Evolutionary conservation across 2,329 filamentous ascomycete species (phyloP).

Genomic region (Claviceps sp.): DNA sequence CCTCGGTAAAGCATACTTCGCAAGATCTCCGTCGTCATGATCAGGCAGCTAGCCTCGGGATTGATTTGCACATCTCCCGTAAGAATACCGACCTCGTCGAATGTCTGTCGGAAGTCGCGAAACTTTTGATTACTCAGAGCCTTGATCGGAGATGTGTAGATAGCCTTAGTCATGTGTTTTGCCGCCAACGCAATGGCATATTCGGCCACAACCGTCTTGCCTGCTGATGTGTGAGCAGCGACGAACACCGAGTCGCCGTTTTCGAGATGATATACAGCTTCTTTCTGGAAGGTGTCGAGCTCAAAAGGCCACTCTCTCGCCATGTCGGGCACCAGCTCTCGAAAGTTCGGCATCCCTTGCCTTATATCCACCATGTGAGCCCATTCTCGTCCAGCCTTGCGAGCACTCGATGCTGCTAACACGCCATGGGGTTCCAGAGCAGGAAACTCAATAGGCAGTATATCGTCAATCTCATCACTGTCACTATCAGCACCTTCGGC

Average conservation of each 20-base stretch:
- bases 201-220: slow-evolving; percentile 95
- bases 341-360: slow-evolving; percentile 85
- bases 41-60: slow-evolving; percentile 91
- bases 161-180: slow-evolving; percentile 99
- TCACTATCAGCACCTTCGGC: slow-evolving; percentile 32
- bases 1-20: slow-evolving; percentile 96
- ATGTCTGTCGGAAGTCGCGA: slow-evolving; percentile 77
- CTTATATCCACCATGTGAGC: slow-evolving; percentile 97
- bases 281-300: slow-evolving; percentile 95
- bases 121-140: slow-evolving; percentile 98
- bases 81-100: slow-evolving; percentile 92
- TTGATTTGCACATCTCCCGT: slow-evolving; percentile 98
- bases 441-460: slow-evolving; percentile 86
- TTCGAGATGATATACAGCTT: slow-evolving; percentile 94
- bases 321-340: slow-evolving; percentile 89
- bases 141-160: slow-evolving; percentile 98
- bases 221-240: slow-evolving; percentile 91
- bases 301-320: slow-evolving; percentile 94
- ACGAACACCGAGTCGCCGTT: slow-evolving; percentile 96
- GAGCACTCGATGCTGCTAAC: slow-evolving; percentile 56
- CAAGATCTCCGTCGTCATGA: slow-evolving; percentile 98
- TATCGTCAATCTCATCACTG: slow-evolving; percentile 61
- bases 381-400: slow-evolving; percentile 76
- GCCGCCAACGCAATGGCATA: slow-evolving; percentile 92
- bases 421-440: slow-evolving; percentile 74